Evolutionary conservation across 2,329 filamentous ascomycete species (phyloP), one percentile per base, ranked within the genome.

Genomic region (Curvularia hawaiiensis): DNA sequence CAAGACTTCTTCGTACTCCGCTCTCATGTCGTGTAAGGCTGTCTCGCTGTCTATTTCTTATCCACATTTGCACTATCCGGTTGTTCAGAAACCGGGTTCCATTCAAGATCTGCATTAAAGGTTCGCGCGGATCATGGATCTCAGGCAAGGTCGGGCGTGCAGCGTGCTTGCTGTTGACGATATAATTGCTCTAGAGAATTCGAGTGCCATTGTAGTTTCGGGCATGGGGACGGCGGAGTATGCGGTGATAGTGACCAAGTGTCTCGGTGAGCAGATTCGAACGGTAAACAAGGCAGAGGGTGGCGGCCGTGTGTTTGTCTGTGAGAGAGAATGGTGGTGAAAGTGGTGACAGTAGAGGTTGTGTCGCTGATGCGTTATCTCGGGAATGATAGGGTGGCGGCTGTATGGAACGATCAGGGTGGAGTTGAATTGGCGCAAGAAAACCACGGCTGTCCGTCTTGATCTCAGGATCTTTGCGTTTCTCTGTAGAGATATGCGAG

Each of bases 11-110:
- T 55, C 52, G n/a, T 45, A 55, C 20, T 26, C 18, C 6, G 39
- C 52, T 20, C 46, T 28, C 12, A 55, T 39, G 30, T 20, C 49
- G 26, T 39, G 44, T 14, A 55, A 30, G 1, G 33, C 52, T 8
- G 39, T 45, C 28, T 55, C 46, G 0, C 39, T 24, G 4, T 50
- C 46, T 14, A 55, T 44, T 16, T 26, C 1, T 55, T 39, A 4
- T 50, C 26, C 6, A 22, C n/a, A 8, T 22, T 7, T 2, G 11
- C 44, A n/a, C 11, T 18, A 20, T 47, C 28, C 6, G 18, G 18
- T 7, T 33, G 11, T 12, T 33, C 9, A 9, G 12, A 11, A 20
- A 20, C 11, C 6, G n/a, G 1, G 4, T 22, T 33, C 30, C 30
- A 20, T 47, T 7, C n/a, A 3, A 22, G 2, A 30, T 47, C 3